Percentiles rank a stretch among this genome's conserved stretches.
Evolutionary conservation across 352 stramenopile species (phyloP).

Genomic region (Phytopythium aichiense): DNA sequence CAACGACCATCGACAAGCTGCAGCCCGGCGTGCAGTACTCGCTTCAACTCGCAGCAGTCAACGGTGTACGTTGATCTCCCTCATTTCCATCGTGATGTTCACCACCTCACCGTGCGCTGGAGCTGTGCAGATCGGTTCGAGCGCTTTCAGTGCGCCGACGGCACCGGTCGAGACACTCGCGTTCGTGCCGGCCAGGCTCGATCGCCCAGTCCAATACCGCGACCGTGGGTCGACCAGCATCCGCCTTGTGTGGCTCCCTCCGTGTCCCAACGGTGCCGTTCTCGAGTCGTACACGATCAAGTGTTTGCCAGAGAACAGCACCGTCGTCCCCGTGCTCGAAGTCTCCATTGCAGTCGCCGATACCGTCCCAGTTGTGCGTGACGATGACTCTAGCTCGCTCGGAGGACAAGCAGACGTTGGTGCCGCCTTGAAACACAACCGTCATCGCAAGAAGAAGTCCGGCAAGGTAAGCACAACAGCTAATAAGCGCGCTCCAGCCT

Average conservation of each 20-base stretch:
- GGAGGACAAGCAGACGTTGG: not conserved
- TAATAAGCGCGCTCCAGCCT: not conserved
- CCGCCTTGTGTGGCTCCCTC: slow-evolving; percentile 42
- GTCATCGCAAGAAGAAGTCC: not conserved
- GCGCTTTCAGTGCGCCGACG: slow-evolving; percentile 41
- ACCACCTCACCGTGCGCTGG: not conserved
- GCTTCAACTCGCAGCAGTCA: slow-evolving; percentile 47
- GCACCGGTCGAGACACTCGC: slow-evolving; percentile 48
- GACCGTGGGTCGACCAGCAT: slow-evolving; percentile 35
- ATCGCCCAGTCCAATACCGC: slow-evolving; percentile 27
- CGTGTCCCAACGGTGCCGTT: slow-evolving; percentile 48
- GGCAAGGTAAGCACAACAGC: not conserved
- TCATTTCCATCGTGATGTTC: not conserved
- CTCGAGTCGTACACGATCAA: slow-evolving; percentile 54
- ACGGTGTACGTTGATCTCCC: slow-evolving; percentile 22
- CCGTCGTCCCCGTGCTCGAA: slow-evolving; percentile 31
- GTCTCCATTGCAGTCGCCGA: slow-evolving; percentile 23
- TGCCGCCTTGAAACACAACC: not conserved
- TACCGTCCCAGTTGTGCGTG: slow-evolving; percentile 5
- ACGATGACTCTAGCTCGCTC: not conserved
- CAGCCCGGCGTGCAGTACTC: slow-evolving; percentile 55
- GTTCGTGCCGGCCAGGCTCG: slow-evolving; percentile 52
- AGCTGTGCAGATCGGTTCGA: slow-evolving; percentile 37
- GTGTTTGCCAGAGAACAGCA: slow-evolving; percentile 48
- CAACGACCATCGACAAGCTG: slow-evolving; percentile 32